phyloP scores from a whole-genome alignment of 2,329 filamentous ascomycete genomes.

The Diaporthe eres region DNA sequence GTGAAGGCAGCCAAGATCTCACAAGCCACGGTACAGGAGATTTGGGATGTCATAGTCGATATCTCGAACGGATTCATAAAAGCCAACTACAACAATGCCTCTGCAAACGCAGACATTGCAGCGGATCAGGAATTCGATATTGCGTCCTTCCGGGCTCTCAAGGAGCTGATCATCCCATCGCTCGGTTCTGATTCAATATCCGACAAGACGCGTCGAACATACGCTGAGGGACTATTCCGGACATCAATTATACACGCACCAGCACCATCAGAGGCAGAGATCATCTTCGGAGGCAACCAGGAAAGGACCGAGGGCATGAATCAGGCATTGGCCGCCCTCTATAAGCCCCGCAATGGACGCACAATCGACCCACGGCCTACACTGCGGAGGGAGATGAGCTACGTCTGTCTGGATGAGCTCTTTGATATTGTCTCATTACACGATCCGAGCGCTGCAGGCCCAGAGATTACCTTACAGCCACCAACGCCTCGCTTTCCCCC shows the following conservation, averaged over 20 bases:
- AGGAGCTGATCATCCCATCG: conserved; percentile 79
- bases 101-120: conserved; percentile 63
- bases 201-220: conserved; percentile 76
- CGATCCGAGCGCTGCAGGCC: conserved; percentile 54
- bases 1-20: conserved; percentile 65
- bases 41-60: conserved; percentile 79
- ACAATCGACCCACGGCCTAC: conserved; percentile 78
- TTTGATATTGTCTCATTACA: conserved; percentile 74
- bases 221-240: conserved; percentile 82
- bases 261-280: conserved; percentile 66
- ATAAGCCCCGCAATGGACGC: conserved; percentile 76
- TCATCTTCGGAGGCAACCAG: conserved; percentile 66
- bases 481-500: conserved; percentile 60
- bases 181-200: conserved; percentile 77
- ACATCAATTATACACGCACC: conserved; percentile 85
- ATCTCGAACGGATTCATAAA: conserved; percentile 79
- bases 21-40: conserved; percentile 62
- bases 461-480: conserved; percentile 57
- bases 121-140: conserved; percentile 89
- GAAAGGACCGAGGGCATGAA: conserved; percentile 64
- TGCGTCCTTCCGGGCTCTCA: conserved; percentile 76
- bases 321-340: conserved; percentile 63
- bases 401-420: conserved; percentile 85
- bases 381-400: conserved; percentile 79
- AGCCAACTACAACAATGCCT: conserved; percentile 69